A percentile compares a stretch with the other conserved stretches of the same genome.
phyloP scores from a whole-genome alignment of 2,329 filamentous ascomycete genomes.

The Apiospora pterosperma region DNA sequence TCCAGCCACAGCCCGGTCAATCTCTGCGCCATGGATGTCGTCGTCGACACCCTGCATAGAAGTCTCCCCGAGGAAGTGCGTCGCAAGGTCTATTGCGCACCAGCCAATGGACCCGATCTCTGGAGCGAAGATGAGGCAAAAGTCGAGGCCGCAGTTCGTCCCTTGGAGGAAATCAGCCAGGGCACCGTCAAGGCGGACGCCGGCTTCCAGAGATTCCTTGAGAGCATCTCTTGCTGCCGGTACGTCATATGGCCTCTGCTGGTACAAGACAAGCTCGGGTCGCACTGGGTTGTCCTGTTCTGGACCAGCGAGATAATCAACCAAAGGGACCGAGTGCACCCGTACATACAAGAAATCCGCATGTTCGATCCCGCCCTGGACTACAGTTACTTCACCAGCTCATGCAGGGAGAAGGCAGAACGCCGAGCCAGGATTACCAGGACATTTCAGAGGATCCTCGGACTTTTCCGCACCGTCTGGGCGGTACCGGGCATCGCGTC shows the following conservation, averaged over 20 bases:
- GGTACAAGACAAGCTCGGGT: not conserved
- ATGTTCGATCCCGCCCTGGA: not conserved
- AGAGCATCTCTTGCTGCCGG: not conserved
- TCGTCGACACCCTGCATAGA: not conserved
- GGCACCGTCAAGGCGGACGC: not conserved
- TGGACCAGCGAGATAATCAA: not conserved
- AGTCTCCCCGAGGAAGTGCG: not conserved
- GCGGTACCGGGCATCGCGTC: not conserved
- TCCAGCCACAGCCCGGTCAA: not conserved
- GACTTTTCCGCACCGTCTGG: not conserved
- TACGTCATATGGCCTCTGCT: not conserved
- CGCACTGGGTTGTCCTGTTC: constrained; percentile 3
- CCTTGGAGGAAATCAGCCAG: not conserved
- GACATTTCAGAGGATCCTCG: not conserved
- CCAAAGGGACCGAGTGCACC: no score
- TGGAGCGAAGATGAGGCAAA: not conserved
- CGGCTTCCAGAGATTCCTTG: not conserved
- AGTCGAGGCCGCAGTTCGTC: not conserved
- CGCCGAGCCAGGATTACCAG: not conserved
- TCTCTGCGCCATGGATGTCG: not conserved
- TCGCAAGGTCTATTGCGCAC: not conserved
- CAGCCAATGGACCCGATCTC: not conserved
- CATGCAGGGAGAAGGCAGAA: not conserved
- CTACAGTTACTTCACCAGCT: not conserved
- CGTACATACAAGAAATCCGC: not conserved